These are phyloP conservation scores for Rhizopogon salebrosus DNA, from an alignment of 768 basidiomycete species.

Conservation along the genomic window DNA sequence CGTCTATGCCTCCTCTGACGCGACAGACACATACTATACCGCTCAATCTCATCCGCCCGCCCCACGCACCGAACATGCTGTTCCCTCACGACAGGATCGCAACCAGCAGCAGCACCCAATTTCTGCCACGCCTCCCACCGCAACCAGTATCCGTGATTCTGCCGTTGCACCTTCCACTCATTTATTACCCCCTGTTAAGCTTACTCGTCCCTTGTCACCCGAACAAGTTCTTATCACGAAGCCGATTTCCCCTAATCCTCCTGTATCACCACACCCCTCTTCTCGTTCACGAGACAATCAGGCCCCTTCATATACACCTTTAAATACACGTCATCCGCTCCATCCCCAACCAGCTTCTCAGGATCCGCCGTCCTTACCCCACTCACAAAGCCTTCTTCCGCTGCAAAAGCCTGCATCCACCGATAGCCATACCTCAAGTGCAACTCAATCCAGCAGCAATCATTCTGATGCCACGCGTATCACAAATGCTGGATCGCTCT, in stretches of 20 bases:
- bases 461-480: constrained; percentile 23
- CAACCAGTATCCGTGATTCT: constrained; percentile 8
- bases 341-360: constrained; percentile 14
- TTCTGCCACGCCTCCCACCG: constrained; percentile 10
- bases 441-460: constrained; percentile 6
- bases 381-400: constrained; percentile 5
- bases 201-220: constrained; percentile 19
- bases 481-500: constrained; percentile 14
- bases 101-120: background rate
- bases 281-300: constrained; percentile 28
- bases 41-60: no score
- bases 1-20: constrained; percentile 2
- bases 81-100: constrained; percentile 7
- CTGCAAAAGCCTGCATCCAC: constrained; percentile 23
- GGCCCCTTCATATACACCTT: constrained; percentile 24
- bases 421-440: constrained; percentile 15
- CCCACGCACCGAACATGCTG: constrained; percentile 12
- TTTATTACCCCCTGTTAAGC: background rate
- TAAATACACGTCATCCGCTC: constrained; percentile 16
- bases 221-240: constrained; percentile 4
- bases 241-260: background rate
- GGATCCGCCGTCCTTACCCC: background rate
- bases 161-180: background rate
- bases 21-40: no score
- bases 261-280: constrained; percentile 17